Evolutionary conservation across 2,329 filamentous ascomycete genomes (phyloP), one percentile per base, ranked within the genome.

Genomic region (Diaporthe velutina): DNA sequence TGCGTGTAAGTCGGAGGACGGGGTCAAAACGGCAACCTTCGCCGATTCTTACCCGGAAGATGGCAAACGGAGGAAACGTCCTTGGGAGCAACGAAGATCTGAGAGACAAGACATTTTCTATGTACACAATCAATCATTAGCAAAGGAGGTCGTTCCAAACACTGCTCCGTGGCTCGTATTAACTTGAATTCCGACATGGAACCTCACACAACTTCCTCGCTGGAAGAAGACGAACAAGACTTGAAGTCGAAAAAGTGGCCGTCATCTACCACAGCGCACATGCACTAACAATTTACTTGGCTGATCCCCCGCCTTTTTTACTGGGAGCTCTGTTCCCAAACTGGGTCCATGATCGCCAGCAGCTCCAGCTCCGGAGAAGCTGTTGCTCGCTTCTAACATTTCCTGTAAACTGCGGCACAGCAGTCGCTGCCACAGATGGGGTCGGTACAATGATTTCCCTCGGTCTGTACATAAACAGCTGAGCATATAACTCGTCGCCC

Each of bases 11-110:
- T 61, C 38, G 40, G 15, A 25, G 19, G 40, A 58, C 52, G 10
- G 12, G 3, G 12, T 15, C 25, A 38, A 68, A 73, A 67, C 25
- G 71, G 71, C 60, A 58, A 58, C 68, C 40, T 58, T 73, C 71
- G 71, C 57, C 71, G 71, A 73, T 38, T 42, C 64, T 73, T 54
- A 55, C 68, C 45, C 22, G 13, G 4, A 28, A 5, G 8, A 17
- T 9, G 13, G 33, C 2, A n/a, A 22, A 12, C 25, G 60, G 60
- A 35, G 30, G 8, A 50, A 5, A 66, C 28, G 28, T 33, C 17
- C 40, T 15, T 5, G 19, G n/a, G 30, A 35, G 42, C 25, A n/a
- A 25, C 12, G 42, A 19, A 12, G 3, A 22, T 17, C 15, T 10
- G 19, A 15, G 30, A 38, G 15, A 50, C 3, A 50, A 4, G 19